Conservation (phyloP, 495 filamentous ascomycete genomes). For the Parathielavia appendiculata region DNA sequence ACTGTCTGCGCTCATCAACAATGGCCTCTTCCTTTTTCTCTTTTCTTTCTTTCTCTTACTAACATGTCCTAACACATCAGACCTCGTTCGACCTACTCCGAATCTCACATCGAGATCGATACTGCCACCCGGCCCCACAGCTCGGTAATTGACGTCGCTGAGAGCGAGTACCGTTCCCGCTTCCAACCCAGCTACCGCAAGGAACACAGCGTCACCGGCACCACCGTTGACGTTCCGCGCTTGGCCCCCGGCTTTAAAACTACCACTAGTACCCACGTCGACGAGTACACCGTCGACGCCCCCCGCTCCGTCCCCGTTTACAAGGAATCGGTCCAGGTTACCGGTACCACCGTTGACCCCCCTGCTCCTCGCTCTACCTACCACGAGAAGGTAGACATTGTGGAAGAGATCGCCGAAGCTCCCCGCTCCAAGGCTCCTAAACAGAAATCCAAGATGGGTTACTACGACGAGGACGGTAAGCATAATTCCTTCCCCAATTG, state of each 20-base stretch:
- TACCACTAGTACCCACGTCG: conserved; percentile 31
- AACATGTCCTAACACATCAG: conserved; percentile 36
- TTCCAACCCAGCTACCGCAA: conserved; percentile 64
- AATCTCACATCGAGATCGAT: conserved; percentile 61
- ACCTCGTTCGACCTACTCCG: conserved; percentile 51
- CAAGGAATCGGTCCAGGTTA: conserved; percentile 34
- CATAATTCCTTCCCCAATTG: neutral
- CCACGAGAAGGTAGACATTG: conserved; percentile 37
- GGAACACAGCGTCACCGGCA: conserved; percentile 45
- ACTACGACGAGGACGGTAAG: conserved; percentile 90
- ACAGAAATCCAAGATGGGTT: conserved; percentile 77
- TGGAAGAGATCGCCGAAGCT: conserved; percentile 42
- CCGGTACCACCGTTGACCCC: conserved; percentile 49
- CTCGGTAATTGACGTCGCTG: conserved; percentile 70
- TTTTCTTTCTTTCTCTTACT: conserved; percentile 1
- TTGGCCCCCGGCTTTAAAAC: conserved; percentile 31
- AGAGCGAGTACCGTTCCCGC: conserved; percentile 79
- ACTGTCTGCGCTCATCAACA: neutral
- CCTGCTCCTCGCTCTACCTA: conserved; percentile 28
- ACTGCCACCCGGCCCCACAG: conserved; percentile 45
- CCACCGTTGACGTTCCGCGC: conserved; percentile 45
- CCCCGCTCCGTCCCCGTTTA: conserved; percentile 26
- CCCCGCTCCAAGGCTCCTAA: conserved; percentile 30
- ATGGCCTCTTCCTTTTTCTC: conserved; percentile 3
- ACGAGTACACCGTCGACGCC: conserved; percentile 50